These are phyloP conservation scores for Neoboletus magnificus DNA, from an alignment of 768 basidiomycete species.

Conservation along the genomic window DNA sequence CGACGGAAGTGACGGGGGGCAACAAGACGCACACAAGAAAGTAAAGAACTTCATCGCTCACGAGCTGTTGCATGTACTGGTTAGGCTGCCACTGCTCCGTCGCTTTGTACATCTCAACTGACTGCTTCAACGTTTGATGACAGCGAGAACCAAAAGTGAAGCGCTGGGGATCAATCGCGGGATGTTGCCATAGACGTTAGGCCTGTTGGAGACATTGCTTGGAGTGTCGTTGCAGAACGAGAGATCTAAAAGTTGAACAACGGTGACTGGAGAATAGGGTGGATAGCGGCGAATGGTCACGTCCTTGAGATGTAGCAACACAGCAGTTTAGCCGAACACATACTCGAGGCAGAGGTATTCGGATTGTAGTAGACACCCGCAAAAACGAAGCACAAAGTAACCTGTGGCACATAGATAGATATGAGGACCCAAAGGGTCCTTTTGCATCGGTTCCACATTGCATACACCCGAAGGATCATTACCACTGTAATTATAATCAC, in stretches of 20 bases:
- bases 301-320: too few species aligned
- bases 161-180: neutral
- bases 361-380: too few species aligned
- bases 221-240: neutral
- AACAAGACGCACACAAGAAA: slow-evolving; percentile 1
- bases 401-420: too few species aligned
- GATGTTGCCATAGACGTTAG: neutral
- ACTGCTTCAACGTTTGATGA: neutral
- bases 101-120: slow-evolving; percentile 2
- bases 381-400: too few species aligned
- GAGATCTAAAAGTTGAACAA: neutral
- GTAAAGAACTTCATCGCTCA: slow-evolving; percentile 1
- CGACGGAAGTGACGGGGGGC: too few species aligned
- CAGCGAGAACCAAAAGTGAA: neutral
- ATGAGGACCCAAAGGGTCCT: too few species aligned
- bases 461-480: too few species aligned
- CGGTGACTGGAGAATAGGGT: neutral
- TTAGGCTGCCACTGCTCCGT: slow-evolving; percentile 7
- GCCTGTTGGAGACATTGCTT: neutral
- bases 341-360: too few species aligned
- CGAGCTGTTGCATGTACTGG: neutral
- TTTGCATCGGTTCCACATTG: too few species aligned
- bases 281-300: too few species aligned
- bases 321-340: too few species aligned
- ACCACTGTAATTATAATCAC: too few species aligned